phyloP scores from a whole-genome alignment of 139 green algal species.

The Eudorina sp. region DNA sequence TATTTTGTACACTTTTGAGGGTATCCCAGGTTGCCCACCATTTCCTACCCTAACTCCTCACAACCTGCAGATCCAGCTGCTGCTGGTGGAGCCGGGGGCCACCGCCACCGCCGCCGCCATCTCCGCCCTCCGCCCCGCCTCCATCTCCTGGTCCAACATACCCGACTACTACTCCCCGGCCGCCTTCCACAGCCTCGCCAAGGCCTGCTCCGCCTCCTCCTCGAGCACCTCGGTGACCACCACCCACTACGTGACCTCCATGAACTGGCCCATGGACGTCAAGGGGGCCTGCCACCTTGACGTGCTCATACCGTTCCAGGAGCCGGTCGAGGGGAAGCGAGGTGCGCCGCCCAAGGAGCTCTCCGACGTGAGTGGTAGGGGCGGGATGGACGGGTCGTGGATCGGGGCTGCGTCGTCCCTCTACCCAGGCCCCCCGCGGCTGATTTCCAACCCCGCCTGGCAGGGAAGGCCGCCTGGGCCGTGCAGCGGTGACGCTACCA shows the following conservation, averaged over 20 bases:
- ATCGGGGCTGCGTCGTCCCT: too few relatives aligned
- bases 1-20: too few relatives aligned
- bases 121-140: constrained; percentile 41
- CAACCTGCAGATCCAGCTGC: constrained; percentile 42
- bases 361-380: background rate
- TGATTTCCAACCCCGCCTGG: too few relatives aligned
- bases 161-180: constrained; percentile 22
- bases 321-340: background rate
- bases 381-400: too few relatives aligned
- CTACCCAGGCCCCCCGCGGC: too few relatives aligned
- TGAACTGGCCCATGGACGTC: constrained; percentile 58
- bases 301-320: background rate
- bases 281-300: constrained; percentile 56
- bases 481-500: too few relatives aligned
- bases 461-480: too few relatives aligned
- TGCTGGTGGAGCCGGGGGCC: background rate
- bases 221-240: background rate
- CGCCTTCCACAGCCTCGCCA: constrained; percentile 53
- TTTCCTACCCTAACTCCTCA: background rate
- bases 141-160: constrained; percentile 59
- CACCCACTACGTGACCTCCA: constrained; percentile 24
- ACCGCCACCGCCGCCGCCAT: background rate
- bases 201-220: background rate
- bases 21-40: too few relatives aligned
- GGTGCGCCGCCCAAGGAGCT: background rate